phyloP scores from a whole-genome alignment of 2,329 filamentous ascomycete genomes.

The Lasiodiplodia gonubiensis region DNA sequence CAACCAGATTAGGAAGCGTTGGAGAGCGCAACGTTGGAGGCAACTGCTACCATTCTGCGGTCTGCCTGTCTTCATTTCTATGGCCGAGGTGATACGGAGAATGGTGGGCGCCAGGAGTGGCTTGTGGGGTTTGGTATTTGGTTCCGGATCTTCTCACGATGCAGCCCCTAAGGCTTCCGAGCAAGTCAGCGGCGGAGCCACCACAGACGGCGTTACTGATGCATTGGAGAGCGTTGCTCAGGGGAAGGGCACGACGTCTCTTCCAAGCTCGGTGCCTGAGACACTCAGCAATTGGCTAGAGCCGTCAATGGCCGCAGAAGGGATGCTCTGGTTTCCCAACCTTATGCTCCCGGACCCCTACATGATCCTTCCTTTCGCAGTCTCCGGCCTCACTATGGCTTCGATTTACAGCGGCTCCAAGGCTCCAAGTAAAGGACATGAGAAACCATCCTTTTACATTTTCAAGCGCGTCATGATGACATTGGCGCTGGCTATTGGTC shows the following conservation, averaged over 20 bases:
- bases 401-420: slow-evolving; percentile 13
- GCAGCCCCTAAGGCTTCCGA: not conserved
- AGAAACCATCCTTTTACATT: not conserved
- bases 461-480: slow-evolving; percentile 36
- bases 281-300: slow-evolving; percentile 45
- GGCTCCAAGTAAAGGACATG: not conserved
- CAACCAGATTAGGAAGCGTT: slow-evolving; percentile 7
- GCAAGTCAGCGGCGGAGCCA: not conserved
- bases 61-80: slow-evolving; percentile 45
- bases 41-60: slow-evolving; percentile 31
- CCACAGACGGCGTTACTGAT: not conserved
- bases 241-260: not conserved
- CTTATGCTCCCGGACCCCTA: slow-evolving; percentile 60
- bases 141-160: not conserved
- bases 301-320: slow-evolving; percentile 60
- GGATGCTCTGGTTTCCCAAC: slow-evolving; percentile 66
- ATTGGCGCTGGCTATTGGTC: slow-evolving; percentile 41
- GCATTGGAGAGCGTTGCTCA: not conserved
- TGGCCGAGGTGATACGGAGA: slow-evolving; percentile 44
- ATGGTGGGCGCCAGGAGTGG: slow-evolving; percentile 43
- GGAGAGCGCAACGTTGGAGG: slow-evolving; percentile 3
- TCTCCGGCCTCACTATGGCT: slow-evolving; percentile 48
- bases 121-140: slow-evolving; percentile 9
- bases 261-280: slow-evolving; percentile 1
- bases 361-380: slow-evolving; percentile 54